phyloP scores from a whole-genome alignment of 2,329 filamentous ascomycete genomes.

The Lecanosticta acicola region DNA sequence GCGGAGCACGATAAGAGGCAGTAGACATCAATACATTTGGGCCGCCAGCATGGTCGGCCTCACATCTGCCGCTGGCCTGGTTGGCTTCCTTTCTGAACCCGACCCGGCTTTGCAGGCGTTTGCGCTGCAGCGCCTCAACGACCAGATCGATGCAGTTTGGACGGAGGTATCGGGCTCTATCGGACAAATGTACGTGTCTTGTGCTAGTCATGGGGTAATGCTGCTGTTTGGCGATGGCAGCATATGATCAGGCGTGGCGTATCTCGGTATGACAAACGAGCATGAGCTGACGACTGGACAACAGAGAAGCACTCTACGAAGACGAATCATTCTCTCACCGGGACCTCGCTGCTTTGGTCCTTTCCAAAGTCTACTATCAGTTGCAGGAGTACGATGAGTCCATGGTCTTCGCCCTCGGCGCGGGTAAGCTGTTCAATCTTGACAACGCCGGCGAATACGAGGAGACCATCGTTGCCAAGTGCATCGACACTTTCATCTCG shows the following conservation, averaged over 20 bases:
- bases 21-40: conserved; percentile 1
- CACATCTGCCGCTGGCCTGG: conserved; percentile 86
- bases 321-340: conserved; percentile 91
- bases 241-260: conserved; percentile 3
- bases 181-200: conserved; percentile 78
- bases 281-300: conserved; percentile 17
- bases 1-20: conserved; percentile 1
- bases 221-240: neutral
- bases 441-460: conserved; percentile 91
- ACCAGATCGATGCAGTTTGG: conserved; percentile 95
- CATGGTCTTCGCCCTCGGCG: conserved; percentile 94
- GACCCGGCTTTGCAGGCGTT: conserved; percentile 92
- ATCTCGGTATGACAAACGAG: conserved; percentile 4
- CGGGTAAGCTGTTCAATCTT: conserved; percentile 90
- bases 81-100: conserved; percentile 92
- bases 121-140: conserved; percentile 88
- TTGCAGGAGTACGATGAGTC: conserved; percentile 98
- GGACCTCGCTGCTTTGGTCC: conserved; percentile 86
- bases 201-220: neutral
- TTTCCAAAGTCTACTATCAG: conserved; percentile 98
- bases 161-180: conserved; percentile 91
- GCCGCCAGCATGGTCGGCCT: conserved; percentile 83
- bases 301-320: conserved; percentile 92
- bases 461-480: conserved; percentile 97
- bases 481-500: conserved; percentile 94